Evolutionary conservation across 1,284 basidiomycete species (phyloP).

Genomic region (Polyporus tsugae): DNA sequence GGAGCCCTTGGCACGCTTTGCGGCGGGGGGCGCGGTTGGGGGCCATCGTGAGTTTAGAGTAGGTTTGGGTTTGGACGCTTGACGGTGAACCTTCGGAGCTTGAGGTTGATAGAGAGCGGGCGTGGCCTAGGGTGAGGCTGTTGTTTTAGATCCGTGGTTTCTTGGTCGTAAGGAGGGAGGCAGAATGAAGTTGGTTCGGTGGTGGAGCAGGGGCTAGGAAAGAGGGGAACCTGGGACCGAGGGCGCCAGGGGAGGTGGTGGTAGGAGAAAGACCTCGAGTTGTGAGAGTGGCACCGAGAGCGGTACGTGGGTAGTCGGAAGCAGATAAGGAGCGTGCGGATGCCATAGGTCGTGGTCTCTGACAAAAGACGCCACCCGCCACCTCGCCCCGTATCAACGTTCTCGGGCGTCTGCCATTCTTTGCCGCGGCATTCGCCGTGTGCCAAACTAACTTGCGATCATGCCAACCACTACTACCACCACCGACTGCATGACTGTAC

Average conservation of each 20-base stretch:
- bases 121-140: background rate
- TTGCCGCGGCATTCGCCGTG: background rate
- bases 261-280: slow-evolving; percentile 9
- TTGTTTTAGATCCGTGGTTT: background rate
- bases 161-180: background rate
- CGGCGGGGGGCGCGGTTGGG: slow-evolving; percentile 17
- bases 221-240: slow-evolving; percentile 1
- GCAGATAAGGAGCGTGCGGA: slow-evolving; percentile 3
- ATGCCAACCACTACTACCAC: no score
- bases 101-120: slow-evolving; percentile 2
- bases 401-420: background rate
- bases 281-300: slow-evolving; percentile 1
- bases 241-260: slow-evolving; percentile 9
- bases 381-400: background rate
- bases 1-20: slow-evolving; percentile 24
- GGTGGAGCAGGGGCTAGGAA: background rate
- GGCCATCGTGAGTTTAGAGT: slow-evolving; percentile 5
- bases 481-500: background rate
- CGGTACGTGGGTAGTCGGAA: slow-evolving; percentile 1
- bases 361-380: background rate
- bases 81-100: background rate
- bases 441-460: no score
- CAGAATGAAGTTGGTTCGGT: background rate
- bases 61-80: background rate
- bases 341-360: background rate